Conservation (phyloP, 1,284 basidiomycete species). For the Sanghuangporus weigelae region DNA sequence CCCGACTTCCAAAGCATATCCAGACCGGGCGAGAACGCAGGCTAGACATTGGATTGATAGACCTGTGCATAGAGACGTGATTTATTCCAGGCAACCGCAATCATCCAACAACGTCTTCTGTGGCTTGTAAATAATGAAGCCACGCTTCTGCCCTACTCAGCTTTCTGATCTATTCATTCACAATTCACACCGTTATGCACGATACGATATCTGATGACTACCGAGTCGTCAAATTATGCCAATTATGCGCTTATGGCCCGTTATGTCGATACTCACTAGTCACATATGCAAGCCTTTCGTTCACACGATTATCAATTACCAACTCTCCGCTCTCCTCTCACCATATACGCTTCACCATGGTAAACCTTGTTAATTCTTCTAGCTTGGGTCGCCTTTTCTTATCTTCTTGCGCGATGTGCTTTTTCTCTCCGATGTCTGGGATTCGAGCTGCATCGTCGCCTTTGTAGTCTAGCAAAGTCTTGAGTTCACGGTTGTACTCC, state of each 20-base stretch:
- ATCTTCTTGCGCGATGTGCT: conserved; percentile 27
- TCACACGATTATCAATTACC: background rate
- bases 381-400: conserved; percentile 60
- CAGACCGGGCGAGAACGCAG: background rate
- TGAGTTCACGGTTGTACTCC: conserved; percentile 79
- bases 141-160: background rate
- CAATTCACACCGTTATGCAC: background rate
- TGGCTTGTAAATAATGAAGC: background rate
- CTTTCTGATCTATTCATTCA: background rate
- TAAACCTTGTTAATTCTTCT: conserved; percentile 86
- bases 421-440: conserved; percentile 67
- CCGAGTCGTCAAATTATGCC: conserved; percentile 3
- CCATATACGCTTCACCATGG: conserved; percentile 94
- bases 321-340: conserved; percentile 27
- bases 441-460: conserved; percentile 64
- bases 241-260: conserved; percentile 4
- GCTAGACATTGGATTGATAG: background rate
- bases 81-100: background rate
- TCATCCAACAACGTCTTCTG: background rate
- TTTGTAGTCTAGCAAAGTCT: conserved; percentile 61
- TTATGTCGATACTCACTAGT: background rate
- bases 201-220: background rate
- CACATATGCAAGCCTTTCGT: background rate
- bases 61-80: background rate
- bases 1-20: background rate